Evolutionary conservation across 2,329 filamentous ascomycete species (phyloP), one percentile per base, ranked within the genome.

Genomic region (Aureobasidium uvarum): DNA sequence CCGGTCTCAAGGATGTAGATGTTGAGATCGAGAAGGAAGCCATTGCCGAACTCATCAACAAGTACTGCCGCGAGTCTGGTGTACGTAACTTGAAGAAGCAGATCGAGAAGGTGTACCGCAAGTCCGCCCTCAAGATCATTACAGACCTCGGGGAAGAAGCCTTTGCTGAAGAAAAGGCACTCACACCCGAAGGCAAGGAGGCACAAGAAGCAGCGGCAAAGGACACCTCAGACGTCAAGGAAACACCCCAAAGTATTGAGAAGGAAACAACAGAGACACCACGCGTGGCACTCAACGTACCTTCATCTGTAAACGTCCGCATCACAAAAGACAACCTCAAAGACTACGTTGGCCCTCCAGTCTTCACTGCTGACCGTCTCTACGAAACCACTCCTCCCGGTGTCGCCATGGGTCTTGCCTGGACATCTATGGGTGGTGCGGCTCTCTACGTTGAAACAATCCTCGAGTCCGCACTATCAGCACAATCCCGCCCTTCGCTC

Each of bases 21-120:
- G 93, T 99, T n/a, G 81, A 82, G n/a, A 82, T 99, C 50, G 89
- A 87, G 68, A 88, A 92, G 70, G 89, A 90, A 66, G 96, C 94
- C 14, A 96, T 99, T 51, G 89, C 95, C 73, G 95, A 99, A 78
- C 84, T 99, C 51, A 99, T 99, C 81, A 98, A 98, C 80, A 96
- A 92, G 28, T 99, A 99, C 81, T 97, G 93, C 79, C 90, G 95
- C 50, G 95, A 99, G 79, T 96, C 92, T 50, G 95, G 95, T 72
- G 96, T 99, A 10, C 89, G 95, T 70, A 99, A 99, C 74, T 81
- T 99, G 67, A 99, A 99, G 85, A 98, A 99, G 82, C 94, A 98
- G 77, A 99, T 99, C 68, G 95, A 99, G 77, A 99, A 99, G 81
- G 92, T 99, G 3, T 99, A 97, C 79, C 88, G 95, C 66, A 99